A percentile compares a stretch with the other conserved stretches of the same genome.
phyloP scores from a whole-genome alignment of 768 basidiomycete species.

The Neoboletus brunneissimus region DNA sequence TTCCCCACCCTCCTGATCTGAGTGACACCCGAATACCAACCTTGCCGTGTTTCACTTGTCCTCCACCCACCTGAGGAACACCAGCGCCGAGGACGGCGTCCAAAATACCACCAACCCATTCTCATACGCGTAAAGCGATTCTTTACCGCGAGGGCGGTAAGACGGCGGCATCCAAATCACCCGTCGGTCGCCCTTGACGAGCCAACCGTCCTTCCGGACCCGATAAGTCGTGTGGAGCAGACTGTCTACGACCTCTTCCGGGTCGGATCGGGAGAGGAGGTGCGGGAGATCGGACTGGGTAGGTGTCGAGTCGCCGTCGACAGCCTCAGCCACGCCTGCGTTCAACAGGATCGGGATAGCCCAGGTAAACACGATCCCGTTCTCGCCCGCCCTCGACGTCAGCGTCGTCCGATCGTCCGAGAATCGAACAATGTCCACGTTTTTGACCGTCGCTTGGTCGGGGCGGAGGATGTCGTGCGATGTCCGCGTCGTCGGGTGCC shows the following conservation, averaged over 20 bases:
- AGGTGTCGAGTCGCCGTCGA: no score
- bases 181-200: conserved; percentile 15
- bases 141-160: conserved; percentile 2
- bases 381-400: conserved; percentile 8
- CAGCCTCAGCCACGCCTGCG: neutral
- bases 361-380: conserved; percentile 12
- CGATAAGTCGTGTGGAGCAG: conserved; percentile 7
- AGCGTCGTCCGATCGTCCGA: conserved; percentile 9
- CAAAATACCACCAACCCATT: conserved; percentile 4
- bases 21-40: no score
- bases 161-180: conserved; percentile 13
- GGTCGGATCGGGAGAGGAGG: conserved; percentile 4
- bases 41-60: neutral
- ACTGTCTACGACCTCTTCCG: neutral
- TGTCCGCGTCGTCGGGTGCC: conserved; percentile 12
- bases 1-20: no score
- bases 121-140: conserved; percentile 6
- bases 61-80: conserved; percentile 4
- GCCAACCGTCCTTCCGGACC: conserved; percentile 21
- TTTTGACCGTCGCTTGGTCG: conserved; percentile 5
- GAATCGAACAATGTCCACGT: conserved; percentile 9
- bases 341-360: neutral
- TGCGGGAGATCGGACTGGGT: neutral
- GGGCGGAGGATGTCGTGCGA: conserved; percentile 6
- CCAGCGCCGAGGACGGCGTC: neutral